Percentiles rank a stretch among this genome's conserved stretches.
Conservation (phyloP, 2,329 filamentous ascomycete species). For the Aspergillus udagawae region DNA sequence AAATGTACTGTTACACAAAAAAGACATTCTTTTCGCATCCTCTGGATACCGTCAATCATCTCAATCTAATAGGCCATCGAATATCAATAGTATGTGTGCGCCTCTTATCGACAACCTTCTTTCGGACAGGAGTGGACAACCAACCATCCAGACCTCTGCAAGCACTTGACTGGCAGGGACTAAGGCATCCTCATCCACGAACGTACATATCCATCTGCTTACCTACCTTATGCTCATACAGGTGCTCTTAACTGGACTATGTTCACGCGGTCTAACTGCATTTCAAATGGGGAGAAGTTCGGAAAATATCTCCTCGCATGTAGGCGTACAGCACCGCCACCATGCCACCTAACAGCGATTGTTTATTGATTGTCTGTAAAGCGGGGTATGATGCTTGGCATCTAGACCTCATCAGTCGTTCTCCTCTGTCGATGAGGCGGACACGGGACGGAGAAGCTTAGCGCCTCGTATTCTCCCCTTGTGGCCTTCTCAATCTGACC, state of each 20-base stretch:
- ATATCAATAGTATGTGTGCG: neutral
- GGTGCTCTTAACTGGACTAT: neutral
- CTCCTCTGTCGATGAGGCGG: neutral
- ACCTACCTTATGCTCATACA: neutral
- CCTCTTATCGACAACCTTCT: neutral
- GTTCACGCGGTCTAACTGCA: neutral
- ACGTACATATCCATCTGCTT: too few relatives aligned
- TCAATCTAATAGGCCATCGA: neutral
- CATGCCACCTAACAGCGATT: neutral
- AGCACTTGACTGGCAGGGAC: too few relatives aligned
- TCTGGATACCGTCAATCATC: neutral
- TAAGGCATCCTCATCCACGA: too few relatives aligned
- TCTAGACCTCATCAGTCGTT: neutral
- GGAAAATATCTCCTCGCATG: neutral
- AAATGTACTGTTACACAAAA: neutral
- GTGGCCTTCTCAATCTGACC: neutral
- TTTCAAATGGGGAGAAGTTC: neutral
- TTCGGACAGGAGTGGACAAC: neutral
- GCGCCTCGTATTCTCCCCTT: neutral
- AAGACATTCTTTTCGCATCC: too few relatives aligned
- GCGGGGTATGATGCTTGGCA: neutral
- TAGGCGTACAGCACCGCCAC: too few relatives aligned
- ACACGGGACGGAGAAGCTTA: neutral
- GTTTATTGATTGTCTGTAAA: neutral
- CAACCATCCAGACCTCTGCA: too few relatives aligned